Base-by-base conservation (phyloP, 2,329 filamentous ascomycete genomes). In the Aspergillus jensenii region DNA sequence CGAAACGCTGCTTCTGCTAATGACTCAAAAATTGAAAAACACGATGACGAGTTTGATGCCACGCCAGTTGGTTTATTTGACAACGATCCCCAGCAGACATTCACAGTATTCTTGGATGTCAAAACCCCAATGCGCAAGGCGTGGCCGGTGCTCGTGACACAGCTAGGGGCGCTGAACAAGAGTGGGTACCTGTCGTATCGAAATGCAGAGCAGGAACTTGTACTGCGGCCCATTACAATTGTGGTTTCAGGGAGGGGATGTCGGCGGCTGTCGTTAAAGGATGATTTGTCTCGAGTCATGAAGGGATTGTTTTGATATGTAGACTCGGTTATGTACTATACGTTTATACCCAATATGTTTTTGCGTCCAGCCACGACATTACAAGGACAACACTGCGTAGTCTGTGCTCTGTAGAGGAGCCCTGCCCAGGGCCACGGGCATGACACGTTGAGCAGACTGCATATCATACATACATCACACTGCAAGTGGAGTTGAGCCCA, bases 81-180 rank as follows among this genome's bases (percentile, higher is more conserved):
- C 2, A 19, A 56, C 5, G 49, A 65, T 15, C 43, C 61, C 0
- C 15, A 37, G 3, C 60, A 51, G 15, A 50, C 65, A 2, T 70
- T 70, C 39, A 57, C 63, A 33, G 59, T 73, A 6, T 56, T 68
- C 3, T 45, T 73, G 43, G 62, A 71, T 50, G 52, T 67, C 7
- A 63, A 63, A 31, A 63, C 65, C 1, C 49, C 65, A 5, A 27
- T 62, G 2, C 54, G 55, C 6, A 56, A 56, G 4, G 51, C 62
- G 4, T 68, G 64, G 55, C 61, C 64, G 17, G 40, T 39, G 21
- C 61, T 72, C 3, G 27, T 62, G 14, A 59, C 59, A 1, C 61
- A 65, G 27, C 46, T 74, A 1, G 55, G 57, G 15, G 19, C 50
- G 7, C 54, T 73, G 6, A 63, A 60, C 12, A 53, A 65, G 25